These are phyloP conservation scores for Aspergillus sp. DNA, from an alignment of 2,329 filamentous ascomycete species.

Conservation along the genomic window DNA sequence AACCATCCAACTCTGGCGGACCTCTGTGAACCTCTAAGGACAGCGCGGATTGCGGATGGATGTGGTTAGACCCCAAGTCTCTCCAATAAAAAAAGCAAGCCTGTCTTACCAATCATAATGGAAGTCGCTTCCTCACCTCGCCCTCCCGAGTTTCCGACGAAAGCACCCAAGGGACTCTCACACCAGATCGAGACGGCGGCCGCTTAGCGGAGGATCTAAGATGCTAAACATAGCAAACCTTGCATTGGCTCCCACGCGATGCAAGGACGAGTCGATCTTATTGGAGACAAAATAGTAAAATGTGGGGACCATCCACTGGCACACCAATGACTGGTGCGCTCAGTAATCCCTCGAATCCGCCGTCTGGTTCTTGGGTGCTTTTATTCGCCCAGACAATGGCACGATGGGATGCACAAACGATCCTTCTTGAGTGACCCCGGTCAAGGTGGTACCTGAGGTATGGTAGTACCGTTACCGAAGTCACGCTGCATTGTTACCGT, in stretches of 20 bases:
- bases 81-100: not conserved
- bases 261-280: constrained; percentile 8
- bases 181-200: constrained; percentile 8
- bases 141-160: not conserved
- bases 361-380: not conserved
- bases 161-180: not conserved
- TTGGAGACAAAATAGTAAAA: constrained; percentile 7
- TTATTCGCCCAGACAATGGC: constrained; percentile 16
- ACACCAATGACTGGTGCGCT: constrained; percentile 5
- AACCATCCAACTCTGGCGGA: not conserved
- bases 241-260: constrained; percentile 20
- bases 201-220: constrained; percentile 23
- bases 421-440: constrained; percentile 5
- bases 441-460: constrained; percentile 14
- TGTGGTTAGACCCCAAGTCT: not conserved
- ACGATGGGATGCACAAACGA: constrained; percentile 16
- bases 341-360: constrained; percentile 13
- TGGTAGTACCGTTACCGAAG: constrained; percentile 17
- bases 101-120: not conserved
- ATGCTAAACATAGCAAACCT: constrained; percentile 28
- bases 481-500: constrained; percentile 36
- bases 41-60: not conserved
- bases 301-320: constrained; percentile 12
- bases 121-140: not conserved
- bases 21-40: not conserved